These are phyloP conservation scores for Barnettozyma sucrosica DNA, from an alignment of 805 yeast genomes.

Conservation along the genomic window DNA sequence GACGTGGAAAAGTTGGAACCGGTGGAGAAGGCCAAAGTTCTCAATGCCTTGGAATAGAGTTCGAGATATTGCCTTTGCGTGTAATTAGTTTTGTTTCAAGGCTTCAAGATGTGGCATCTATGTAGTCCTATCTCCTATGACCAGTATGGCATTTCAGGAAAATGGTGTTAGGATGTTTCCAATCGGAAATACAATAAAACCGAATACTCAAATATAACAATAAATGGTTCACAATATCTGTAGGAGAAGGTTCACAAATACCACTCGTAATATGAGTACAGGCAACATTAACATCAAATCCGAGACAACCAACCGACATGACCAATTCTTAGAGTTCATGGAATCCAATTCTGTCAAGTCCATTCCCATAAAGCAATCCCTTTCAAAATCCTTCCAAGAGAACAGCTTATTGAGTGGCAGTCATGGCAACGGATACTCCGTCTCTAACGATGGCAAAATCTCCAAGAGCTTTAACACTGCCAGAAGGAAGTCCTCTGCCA, in stretches of 20 bases:
- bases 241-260: too few species aligned
- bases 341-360: constrained; percentile 11
- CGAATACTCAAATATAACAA: background rate
- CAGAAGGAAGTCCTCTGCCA: constrained; percentile 18
- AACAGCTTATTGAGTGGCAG: constrained; percentile 1
- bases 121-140: background rate
- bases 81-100: background rate
- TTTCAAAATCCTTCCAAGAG: constrained; percentile 23
- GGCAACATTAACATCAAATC: constrained; percentile 7
- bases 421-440: constrained; percentile 3
- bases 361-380: constrained; percentile 23
- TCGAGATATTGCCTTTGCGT: background rate
- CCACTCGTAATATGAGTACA: background rate
- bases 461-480: constrained; percentile 13
- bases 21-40: constrained; percentile 13
- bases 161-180: background rate
- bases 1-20: constrained; percentile 17
- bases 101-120: too few species aligned
- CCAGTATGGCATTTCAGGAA: background rate
- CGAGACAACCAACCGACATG: constrained; percentile 4
- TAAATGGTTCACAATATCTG: too few species aligned
- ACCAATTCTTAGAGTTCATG: constrained; percentile 10
- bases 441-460: constrained; percentile 18
- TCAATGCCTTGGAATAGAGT: constrained; percentile 6
- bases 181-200: too few species aligned